Evolutionary conservation across 2,329 filamentous ascomycete genomes (phyloP), one percentile per base, ranked within the genome.

Genomic region (Neoscytalidium dimidiatum): DNA sequence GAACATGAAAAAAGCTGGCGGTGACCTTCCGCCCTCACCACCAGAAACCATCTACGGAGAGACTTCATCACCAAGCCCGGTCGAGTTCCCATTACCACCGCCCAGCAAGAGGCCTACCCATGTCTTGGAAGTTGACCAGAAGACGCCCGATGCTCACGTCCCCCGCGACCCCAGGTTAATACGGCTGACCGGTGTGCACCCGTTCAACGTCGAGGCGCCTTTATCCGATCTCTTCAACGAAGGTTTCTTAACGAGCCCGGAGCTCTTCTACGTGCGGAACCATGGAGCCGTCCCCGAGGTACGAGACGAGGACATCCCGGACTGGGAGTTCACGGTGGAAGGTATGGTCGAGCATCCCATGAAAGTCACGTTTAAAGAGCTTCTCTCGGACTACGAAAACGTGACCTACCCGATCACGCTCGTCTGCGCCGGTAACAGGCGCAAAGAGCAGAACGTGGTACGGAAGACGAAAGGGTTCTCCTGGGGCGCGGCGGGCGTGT

Each of bases 401-500:
- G 85, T 92, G 28, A 97, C 93, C 2, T 91, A 91, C 65, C 94
- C 94, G 0, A 85, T 97, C 66, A 97, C 94, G 0, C 85, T 97
- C 1, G 93, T 97, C 23, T 97, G 94, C 75, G 94, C 94, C 3
- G 94, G 94, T 1, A 97, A 97, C 76, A 85, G 94, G 66, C 86
- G 94, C 33, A 97, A 97, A 79, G 94, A 97, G 78, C 94, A 97
- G 74, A 97, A 97, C 70, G 84, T 92, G 60, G 91, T 97, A 3
- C 85, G 92, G 17, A 97, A 97, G 76, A 92, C 91, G 1, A 96
- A 97, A 71, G 94, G 94, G 0, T 97, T 97, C 79, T 96, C 92
- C 2, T 97, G 94, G 94, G 94, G 94, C 38, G 84, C 94, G 0
- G 93, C 92, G 3, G 94, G 93, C 26, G 76, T 97, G 5, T 96